Conservation (phyloP, 805 yeast species). For the Candida ponderosae region DNA sequence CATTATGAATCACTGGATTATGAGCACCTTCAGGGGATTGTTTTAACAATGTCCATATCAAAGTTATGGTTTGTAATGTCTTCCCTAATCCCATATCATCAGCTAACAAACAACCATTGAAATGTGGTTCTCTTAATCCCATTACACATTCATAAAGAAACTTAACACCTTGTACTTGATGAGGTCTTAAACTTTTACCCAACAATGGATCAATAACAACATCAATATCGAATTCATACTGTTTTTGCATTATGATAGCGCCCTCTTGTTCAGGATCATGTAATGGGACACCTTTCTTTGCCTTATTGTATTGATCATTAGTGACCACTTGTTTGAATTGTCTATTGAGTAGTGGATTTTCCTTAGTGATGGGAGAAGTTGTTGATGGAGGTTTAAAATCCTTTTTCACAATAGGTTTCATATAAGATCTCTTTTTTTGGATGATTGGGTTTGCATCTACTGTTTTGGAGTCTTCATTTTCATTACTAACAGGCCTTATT, state of each 20-base stretch:
- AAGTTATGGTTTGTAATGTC: slow-evolving; percentile 76
- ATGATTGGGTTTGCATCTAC: slow-evolving; percentile 5
- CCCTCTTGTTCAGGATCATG: slow-evolving; percentile 27
- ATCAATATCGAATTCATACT: slow-evolving; percentile 22
- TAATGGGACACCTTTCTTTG: slow-evolving; percentile 23
- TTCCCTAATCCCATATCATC: slow-evolving; percentile 98
- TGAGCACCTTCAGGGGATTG: slow-evolving; percentile 44
- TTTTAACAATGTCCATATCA: slow-evolving; percentile 75
- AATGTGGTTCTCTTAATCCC: slow-evolving; percentile 48
- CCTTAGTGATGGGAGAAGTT: slow-evolving; percentile 2
- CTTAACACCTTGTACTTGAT: slow-evolving; percentile 77
- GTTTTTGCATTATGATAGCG: slow-evolving; percentile 35
- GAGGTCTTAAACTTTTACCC: slow-evolving; percentile 56
- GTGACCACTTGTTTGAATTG: slow-evolving; percentile 17
- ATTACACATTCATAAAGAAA: slow-evolving; percentile 79
- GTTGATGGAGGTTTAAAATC: slow-evolving; percentile 4
- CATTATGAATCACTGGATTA: slow-evolving; percentile 41
- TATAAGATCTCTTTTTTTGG: slow-evolving; percentile 5
- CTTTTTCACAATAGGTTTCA: slow-evolving; percentile 7
- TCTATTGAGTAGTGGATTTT: slow-evolving; percentile 6
- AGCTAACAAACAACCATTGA: slow-evolving; percentile 76
- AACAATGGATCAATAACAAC: slow-evolving; percentile 58
- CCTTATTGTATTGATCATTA: slow-evolving; percentile 9
- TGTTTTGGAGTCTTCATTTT: not conserved
- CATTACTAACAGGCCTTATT: slow-evolving; percentile 6